Conservation (phyloP, 768 basidiomycete genomes). For the Paxillus ammoniavirescens region DNA sequence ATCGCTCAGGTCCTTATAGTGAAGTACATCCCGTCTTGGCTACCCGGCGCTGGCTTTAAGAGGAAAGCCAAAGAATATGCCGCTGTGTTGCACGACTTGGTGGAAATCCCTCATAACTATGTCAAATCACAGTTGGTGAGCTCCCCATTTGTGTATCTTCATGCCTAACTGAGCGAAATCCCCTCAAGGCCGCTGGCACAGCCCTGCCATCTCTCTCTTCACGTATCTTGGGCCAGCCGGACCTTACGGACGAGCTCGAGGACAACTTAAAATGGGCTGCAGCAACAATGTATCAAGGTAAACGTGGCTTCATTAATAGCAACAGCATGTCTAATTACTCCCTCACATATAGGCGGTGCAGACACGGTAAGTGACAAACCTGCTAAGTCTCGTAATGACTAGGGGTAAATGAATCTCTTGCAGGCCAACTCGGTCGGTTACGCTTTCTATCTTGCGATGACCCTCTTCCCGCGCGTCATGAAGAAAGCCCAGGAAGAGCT, state of each 20-base stretch:
- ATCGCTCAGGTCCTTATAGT: conserved; percentile 8
- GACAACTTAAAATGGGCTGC: conserved; percentile 19
- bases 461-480: conserved; percentile 25
- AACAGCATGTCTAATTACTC: background rate
- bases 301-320: background rate
- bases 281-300: conserved; percentile 13
- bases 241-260: conserved; percentile 10
- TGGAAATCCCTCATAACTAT: conserved; percentile 14
- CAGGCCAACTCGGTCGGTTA: conserved; percentile 12
- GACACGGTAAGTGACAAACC: conserved; percentile 20
- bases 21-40: conserved; percentile 23
- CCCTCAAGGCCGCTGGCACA: conserved; percentile 12
- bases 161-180: background rate
- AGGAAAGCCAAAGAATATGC: conserved; percentile 9
- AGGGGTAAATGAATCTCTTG: background rate
- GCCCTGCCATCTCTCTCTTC: conserved; percentile 15
- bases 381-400: conserved; percentile 15
- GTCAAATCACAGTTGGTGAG: conserved; percentile 16
- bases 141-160: no score
- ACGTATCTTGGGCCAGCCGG: conserved; percentile 6
- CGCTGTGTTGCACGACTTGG: background rate
- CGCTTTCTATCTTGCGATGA: conserved; percentile 28
- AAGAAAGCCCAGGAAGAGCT: conserved; percentile 27
- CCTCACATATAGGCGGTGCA: conserved; percentile 14
- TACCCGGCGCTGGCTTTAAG: conserved; percentile 21